phyloP scores from a whole-genome alignment of 306 rosid species.

The Erythrophleum fordii region DNA sequence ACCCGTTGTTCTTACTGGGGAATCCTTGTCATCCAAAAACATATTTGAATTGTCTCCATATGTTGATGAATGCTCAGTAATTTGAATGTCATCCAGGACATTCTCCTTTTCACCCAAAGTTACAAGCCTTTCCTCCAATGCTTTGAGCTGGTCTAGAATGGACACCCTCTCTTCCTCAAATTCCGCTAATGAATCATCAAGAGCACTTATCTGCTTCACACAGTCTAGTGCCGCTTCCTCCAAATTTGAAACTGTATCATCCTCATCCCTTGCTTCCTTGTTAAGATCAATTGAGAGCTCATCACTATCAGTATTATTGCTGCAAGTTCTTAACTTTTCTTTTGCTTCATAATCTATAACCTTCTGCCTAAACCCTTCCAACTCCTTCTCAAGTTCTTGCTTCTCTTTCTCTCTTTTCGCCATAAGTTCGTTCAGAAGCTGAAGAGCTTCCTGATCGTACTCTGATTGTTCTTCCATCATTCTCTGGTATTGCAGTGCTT shows the following conservation, averaged over 20 bases:
- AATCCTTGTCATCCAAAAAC: conserved; percentile 32
- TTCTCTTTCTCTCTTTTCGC: conserved; percentile 77
- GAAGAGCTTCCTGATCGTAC: conserved; percentile 82
- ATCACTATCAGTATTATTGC: conserved; percentile 52
- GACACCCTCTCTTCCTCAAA: conserved; percentile 73
- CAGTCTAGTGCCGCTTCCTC: conserved; percentile 71
- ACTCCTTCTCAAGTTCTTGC: conserved; percentile 67
- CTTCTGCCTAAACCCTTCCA: conserved; percentile 61
- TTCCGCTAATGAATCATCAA: conserved; percentile 65
- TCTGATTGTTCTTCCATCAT: conserved; percentile 94
- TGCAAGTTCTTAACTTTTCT: conserved; percentile 60
- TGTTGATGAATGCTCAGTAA: not conserved
- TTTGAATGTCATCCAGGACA: conserved; percentile 42
- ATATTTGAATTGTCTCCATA: conserved; percentile 47
- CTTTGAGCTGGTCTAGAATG: conserved; percentile 72
- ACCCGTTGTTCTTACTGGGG: conserved; percentile 39
- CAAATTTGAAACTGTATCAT: conserved; percentile 49
- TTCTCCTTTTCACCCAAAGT: conserved; percentile 56
- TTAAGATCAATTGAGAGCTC: conserved; percentile 62
- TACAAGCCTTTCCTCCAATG: conserved; percentile 66
- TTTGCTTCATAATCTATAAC: conserved; percentile 62
- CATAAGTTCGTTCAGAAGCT: conserved; percentile 73
- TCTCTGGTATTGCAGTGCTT: conserved; percentile 82
- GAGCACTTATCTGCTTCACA: conserved; percentile 58
- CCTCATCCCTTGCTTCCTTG: conserved; percentile 48